These are phyloP conservation scores for Eucalyptus tenuipes DNA, from an alignment of 345 rosid species.

Conservation along the genomic window DNA sequence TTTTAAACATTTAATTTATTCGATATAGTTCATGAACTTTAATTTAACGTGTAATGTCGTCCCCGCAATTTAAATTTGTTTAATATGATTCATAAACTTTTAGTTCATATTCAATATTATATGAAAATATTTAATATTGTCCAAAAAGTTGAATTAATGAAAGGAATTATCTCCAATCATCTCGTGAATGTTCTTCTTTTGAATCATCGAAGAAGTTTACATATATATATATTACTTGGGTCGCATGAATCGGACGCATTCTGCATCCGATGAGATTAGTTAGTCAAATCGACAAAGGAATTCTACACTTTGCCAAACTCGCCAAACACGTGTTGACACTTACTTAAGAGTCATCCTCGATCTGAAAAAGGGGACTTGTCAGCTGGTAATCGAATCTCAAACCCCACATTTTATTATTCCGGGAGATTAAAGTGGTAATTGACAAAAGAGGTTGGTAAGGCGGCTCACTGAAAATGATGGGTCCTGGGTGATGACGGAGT, in stretches of 20 bases:
- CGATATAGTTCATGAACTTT: fast-evolving
- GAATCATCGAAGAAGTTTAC: neutral
- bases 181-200: neutral
- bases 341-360: neutral
- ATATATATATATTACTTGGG: neutral
- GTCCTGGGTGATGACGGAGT: neutral
- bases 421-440: neutral
- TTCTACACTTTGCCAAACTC: neutral
- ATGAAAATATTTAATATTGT: too few relatives aligned
- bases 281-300: neutral
- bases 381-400: neutral
- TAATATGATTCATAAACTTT: too few relatives aligned
- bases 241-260: neutral
- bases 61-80: fast-evolving
- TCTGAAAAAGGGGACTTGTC: neutral
- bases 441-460: neutral
- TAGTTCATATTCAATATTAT: fast-evolving
- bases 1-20: too few relatives aligned
- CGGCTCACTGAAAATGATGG: neutral
- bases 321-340: neutral
- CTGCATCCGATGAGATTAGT: neutral
- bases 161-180: neutral
- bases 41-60: fast-evolving
- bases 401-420: neutral
- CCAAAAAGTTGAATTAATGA: too few relatives aligned